Base-by-base conservation (phyloP, 2,329 filamentous ascomycete genomes). In the Nemania sp. region DNA sequence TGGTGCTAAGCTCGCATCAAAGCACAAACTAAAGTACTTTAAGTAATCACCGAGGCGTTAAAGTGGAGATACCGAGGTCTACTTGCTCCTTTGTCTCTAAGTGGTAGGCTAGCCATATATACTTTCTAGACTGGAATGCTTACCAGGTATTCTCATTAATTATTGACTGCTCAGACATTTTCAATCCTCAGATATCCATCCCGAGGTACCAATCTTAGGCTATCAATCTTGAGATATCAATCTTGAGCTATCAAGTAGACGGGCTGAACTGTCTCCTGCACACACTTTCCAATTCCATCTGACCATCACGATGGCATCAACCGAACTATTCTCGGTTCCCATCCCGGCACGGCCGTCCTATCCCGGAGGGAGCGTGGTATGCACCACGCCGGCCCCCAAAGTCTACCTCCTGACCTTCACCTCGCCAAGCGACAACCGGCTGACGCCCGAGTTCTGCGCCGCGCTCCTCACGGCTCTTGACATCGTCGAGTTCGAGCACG, bases 321-420 rank as follows among this genome's bases (percentile, higher is more conserved):
- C 65, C 32, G 68, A 79, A 17, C 79, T 88, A 59, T 88, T 90
- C 77, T 83, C 81, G 10, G 76, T 90, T 66, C 83, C 85, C 43
- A 81, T 88, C 68, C 73, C 78, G 42, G 71, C 79, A 56, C 66
- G 76, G 65, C 75, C 73, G 54, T 62, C 74, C 54, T 77, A 82
- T 71, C 76, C 77, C 10, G 82, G 81, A 66, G 88, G 88, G 70
- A 76, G 76, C 65, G 83, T 93, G 64, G 78, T 81, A 64, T 87
- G 85, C 79, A 88, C 87, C 11, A 77, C 83, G 55, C 87, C 89
- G 1, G 74, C 79, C 13, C 79, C 83, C 3, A 73, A 77, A 40
- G 81, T 91, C 71, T 95, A 95, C 76, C 80, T 94, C 21, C 80
- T 94, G 32, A 89, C 88, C 25, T 90, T 91, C 74, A 79, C 78